Base-by-base conservation (phyloP, 768 basidiomycete genomes). In the Paxillus involutus region DNA sequence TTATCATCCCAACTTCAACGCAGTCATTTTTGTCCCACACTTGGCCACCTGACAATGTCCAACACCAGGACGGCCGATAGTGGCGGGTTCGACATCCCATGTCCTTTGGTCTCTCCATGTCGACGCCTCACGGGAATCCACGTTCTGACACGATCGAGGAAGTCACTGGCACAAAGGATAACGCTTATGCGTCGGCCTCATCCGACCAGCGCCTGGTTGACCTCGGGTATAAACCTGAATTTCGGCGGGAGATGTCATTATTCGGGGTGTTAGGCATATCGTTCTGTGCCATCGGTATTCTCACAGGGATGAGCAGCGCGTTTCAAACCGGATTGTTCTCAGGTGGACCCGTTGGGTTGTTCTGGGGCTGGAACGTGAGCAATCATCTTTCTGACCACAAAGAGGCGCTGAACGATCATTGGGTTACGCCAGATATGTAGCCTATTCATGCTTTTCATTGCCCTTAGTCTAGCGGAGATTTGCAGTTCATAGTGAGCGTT, bases 301-400 rank as follows among this genome's bases (percentile, higher is more conserved):
- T 84, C 11, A 83, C 81, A 6, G 81, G 82, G 29, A 83, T 82
- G 80, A 80, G 79, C 49, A 80, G 79, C 49, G 81, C 82, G 0
- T 82, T 83, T 55, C 82, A 83, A 60, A 82, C 81, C 0, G 81
- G 82, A 0, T 65, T 82, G 12, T 81, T 82, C 63, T 82, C 80
- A 41, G 81, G 82, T 1, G 82, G 81, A 6, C 81, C 82, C 3
- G 62, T 83, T 29, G 80, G 82, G 2, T 64, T 83, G 55, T 83
- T 84, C 63, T 83, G 82, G 81, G 82, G 80, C 10, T 83, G 82
- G 82, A 83, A 84, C 59, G 82, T 81, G 54, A 58, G 75, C 64
- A 12, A 11, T 19, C 21, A 1, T 21, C 35, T 44, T 29, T 45
- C 26, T 17, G 26, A 32, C 33, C 19, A 29, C 49, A 29, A 19